Evolutionary conservation across 192 early-diverging fungal genomes (phyloP).

Genomic region (Podila verticillata): DNA sequence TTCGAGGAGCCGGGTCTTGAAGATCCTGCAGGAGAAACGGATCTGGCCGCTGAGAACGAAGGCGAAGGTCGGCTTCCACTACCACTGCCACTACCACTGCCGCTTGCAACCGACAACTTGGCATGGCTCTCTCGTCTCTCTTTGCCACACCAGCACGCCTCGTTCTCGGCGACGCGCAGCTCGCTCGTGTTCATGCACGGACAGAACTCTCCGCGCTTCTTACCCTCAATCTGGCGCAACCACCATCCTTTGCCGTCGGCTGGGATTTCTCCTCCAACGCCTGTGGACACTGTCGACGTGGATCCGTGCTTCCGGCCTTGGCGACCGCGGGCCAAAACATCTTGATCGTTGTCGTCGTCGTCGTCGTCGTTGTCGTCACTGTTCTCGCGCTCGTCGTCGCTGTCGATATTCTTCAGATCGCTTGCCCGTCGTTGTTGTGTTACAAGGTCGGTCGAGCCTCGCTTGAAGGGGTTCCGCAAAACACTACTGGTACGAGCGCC

Average conservation of each 20-base stretch:
- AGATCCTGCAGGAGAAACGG: too few species aligned
- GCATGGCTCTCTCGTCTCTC: constrained; percentile 4
- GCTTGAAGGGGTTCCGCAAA: background rate
- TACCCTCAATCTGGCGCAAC: constrained; percentile 42
- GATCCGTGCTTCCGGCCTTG: background rate
- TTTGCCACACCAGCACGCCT: constrained; percentile 33
- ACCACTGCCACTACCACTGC: background rate
- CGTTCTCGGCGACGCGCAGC: background rate
- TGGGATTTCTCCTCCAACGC: constrained; percentile 10
- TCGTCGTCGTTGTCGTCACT: background rate
- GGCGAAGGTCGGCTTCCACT: too few species aligned
- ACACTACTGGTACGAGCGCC: background rate
- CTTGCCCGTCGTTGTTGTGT: background rate
- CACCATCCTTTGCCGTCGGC: constrained; percentile 40
- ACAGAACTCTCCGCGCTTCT: constrained; percentile 28
- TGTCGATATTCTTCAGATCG: background rate
- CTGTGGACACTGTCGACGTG: background rate
- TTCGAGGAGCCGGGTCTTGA: too few species aligned
- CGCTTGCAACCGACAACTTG: background rate
- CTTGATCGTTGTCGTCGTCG: background rate
- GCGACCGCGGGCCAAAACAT: background rate
- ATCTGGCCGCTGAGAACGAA: too few species aligned
- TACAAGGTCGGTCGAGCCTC: background rate
- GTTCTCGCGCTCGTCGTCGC: background rate
- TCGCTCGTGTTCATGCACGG: constrained; percentile 8